Evolutionary conservation across 257 asterid genomes (phyloP).

Genomic region (Solanum paucissectum): DNA sequence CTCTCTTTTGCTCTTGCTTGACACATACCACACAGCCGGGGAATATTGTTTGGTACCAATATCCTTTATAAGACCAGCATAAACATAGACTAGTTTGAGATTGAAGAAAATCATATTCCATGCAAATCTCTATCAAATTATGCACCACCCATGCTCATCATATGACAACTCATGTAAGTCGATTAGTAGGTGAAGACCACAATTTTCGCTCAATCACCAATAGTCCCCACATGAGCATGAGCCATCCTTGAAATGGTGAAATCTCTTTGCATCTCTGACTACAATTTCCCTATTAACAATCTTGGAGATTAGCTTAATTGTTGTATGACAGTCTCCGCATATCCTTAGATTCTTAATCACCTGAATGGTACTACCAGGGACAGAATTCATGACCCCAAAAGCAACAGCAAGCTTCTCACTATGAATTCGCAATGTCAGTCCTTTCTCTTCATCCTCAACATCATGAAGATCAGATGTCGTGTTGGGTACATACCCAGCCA

Average conservation of each 20-base stretch:
- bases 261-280: slow-evolving; percentile 81
- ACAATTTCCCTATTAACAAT: slow-evolving; percentile 58
- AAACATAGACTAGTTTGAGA: neutral
- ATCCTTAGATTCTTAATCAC: slow-evolving; percentile 79
- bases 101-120: neutral
- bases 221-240: slow-evolving; percentile 82
- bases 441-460: slow-evolving; percentile 85
- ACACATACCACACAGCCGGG: neutral
- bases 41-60: neutral
- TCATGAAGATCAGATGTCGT: slow-evolving; percentile 68
- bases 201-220: slow-evolving; percentile 31
- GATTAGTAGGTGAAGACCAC: neutral
- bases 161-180: neutral
- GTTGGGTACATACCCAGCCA: slow-evolving; percentile 57
- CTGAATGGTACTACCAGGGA: slow-evolving; percentile 56
- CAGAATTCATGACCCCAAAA: slow-evolving; percentile 70
- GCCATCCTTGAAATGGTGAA: slow-evolving; percentile 80
- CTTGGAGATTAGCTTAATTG: slow-evolving; percentile 58
- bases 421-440: slow-evolving; percentile 46
- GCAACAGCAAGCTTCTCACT: slow-evolving; percentile 92
- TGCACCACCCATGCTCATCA: neutral
- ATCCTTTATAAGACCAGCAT: neutral
- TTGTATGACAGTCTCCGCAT: slow-evolving; percentile 69
- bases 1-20: neutral
- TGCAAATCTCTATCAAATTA: neutral